Percentiles rank a stretch among this genome's conserved stretches.
Conservation (phyloP, 345 rosid genomes). For the Syzygium jambos region DNA sequence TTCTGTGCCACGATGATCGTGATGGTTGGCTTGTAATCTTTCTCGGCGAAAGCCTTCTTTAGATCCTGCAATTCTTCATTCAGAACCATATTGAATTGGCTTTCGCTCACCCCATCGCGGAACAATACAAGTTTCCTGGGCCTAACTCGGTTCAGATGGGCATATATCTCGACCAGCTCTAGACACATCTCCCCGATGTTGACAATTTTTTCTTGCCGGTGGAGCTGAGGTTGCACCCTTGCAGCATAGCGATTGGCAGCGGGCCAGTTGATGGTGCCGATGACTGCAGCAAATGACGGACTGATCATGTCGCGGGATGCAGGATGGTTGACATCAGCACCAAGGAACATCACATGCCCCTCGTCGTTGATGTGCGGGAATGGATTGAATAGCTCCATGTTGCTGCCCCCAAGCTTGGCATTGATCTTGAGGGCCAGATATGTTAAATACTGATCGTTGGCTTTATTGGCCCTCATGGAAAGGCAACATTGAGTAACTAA, state of each 20-base stretch:
- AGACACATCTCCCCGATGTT: constrained; percentile 58
- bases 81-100: constrained; percentile 87
- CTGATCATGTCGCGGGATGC: constrained; percentile 39
- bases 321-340: constrained; percentile 96
- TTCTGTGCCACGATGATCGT: constrained; percentile 79
- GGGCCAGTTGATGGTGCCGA: constrained; percentile 83
- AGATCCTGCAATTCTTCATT: constrained; percentile 60
- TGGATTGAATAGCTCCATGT: constrained; percentile 49
- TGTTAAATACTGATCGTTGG: constrained; percentile 59
- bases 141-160: constrained; percentile 17
- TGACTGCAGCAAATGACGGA: constrained; percentile 91
- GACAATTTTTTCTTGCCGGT: constrained; percentile 57
- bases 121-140: constrained; percentile 70
- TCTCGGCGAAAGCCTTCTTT: constrained; percentile 25
- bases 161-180: constrained; percentile 55
- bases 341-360: constrained; percentile 67
- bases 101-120: constrained; percentile 88
- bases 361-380: constrained; percentile 35
- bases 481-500: constrained; percentile 83
- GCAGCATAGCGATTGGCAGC: constrained; percentile 78
- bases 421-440: constrained; percentile 82
- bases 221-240: constrained; percentile 50
- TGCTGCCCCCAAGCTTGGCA: constrained; percentile 94
- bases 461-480: constrained; percentile 10
- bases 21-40: constrained; percentile 44